phyloP scores from a whole-genome alignment of 1,284 basidiomycete genomes.

The Leccinum insigne region DNA sequence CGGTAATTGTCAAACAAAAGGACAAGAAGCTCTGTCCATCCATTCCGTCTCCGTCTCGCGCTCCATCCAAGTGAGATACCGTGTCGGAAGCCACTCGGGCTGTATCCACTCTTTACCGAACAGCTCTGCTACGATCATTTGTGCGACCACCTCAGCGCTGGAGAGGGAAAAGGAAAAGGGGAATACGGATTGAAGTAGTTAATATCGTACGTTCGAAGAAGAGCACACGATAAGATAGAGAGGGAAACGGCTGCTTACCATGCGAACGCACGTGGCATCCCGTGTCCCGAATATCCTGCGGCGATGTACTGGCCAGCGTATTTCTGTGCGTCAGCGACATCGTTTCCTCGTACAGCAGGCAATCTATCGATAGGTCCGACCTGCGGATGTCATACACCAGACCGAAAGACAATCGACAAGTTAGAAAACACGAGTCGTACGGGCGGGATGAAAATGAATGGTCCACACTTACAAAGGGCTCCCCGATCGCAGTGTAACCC shows the following conservation, averaged over 20 bases:
- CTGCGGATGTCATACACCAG: conserved; percentile 34
- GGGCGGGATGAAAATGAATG: neutral
- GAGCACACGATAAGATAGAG: neutral
- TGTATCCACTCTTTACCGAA: conserved; percentile 42
- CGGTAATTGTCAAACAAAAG: too few relatives aligned
- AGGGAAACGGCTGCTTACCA: conserved; percentile 37
- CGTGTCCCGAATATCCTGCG: conserved; percentile 78
- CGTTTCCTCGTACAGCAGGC: conserved; percentile 13
- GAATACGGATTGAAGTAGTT: neutral
- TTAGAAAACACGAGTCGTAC: neutral
- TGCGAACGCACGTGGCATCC: conserved; percentile 76
- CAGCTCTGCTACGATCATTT: conserved; percentile 63
- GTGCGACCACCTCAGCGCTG: conserved; percentile 64
- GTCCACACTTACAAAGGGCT: conserved; percentile 64
- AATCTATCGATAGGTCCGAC: conserved; percentile 60
- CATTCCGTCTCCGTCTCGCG: conserved; percentile 1
- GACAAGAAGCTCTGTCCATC: too few relatives aligned
- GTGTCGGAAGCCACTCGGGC: conserved; percentile 65
- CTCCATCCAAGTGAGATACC: conserved; percentile 50
- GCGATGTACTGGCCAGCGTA: conserved; percentile 68
- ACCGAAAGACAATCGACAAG: too few relatives aligned
- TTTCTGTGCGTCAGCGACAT: conserved; percentile 4
- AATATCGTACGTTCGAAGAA: neutral
- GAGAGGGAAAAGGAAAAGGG: neutral
- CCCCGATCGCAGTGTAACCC: conserved; percentile 65